Evolutionary conservation across 331 rosid genomes (phyloP).

Genomic region (Malus hybrid): DNA sequence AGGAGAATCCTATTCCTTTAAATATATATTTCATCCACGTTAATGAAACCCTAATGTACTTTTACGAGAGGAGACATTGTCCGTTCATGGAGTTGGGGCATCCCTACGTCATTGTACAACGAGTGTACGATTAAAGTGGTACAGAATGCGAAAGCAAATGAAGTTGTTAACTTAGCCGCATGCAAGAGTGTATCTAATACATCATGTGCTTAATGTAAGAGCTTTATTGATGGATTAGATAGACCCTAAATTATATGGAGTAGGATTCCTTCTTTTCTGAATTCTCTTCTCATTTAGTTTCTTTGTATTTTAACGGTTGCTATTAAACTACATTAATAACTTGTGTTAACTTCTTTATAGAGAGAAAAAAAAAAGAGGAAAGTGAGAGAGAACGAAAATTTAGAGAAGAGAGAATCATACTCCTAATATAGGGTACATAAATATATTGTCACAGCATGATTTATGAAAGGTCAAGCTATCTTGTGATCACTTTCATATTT

Average conservation of each 20-base stretch:
- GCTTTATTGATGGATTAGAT: not conserved
- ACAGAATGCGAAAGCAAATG: slow-evolving; percentile 14
- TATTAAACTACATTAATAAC: too few relatives aligned
- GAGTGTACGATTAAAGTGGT: slow-evolving; percentile 13
- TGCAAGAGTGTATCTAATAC: slow-evolving; percentile 44
- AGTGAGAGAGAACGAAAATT: too few relatives aligned
- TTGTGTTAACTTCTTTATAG: too few relatives aligned
- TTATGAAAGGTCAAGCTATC: not conserved
- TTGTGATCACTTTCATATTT: not conserved
- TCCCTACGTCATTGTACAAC: slow-evolving; percentile 13
- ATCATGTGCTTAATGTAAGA: slow-evolving; percentile 44
- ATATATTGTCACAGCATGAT: not conserved
- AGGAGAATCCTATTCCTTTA: too few relatives aligned
- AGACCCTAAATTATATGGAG: not conserved
- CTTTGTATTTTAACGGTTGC: too few relatives aligned
- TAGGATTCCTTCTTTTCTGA: too few relatives aligned
- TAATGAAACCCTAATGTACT: too few relatives aligned
- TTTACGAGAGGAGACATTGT: slow-evolving; percentile 6
- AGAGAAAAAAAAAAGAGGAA: too few relatives aligned
- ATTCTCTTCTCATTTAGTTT: too few relatives aligned
- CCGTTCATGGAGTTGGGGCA: slow-evolving; percentile 28
- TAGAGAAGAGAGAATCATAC: too few relatives aligned
- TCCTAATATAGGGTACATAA: too few relatives aligned
- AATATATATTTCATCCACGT: too few relatives aligned
- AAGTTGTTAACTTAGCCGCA: slow-evolving; percentile 28